Base-by-base conservation (phyloP, 805 yeast genomes). In the Myxozyma vanderwaltii region DNA sequence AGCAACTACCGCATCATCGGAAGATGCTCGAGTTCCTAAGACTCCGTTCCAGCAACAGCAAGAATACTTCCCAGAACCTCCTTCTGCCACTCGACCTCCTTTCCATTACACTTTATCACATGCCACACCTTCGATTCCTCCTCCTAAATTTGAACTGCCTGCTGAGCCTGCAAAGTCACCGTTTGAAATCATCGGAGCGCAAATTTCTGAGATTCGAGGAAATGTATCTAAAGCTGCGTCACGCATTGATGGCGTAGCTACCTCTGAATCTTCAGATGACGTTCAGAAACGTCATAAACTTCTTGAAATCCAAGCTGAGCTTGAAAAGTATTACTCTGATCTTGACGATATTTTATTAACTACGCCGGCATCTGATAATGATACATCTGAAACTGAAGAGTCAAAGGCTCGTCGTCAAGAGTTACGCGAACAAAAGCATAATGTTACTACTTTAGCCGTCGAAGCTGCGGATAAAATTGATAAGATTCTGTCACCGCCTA, bases 401-500 rank as follows among this genome's bases (percentile, higher is more conserved):
- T 21, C 38, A 12, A 33, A 50, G 38, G 54, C 45, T 10, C 36
- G 48, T 13, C 55, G 61, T 1, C 61, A 59, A 17, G 54, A 62
- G 31, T 52, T 66, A 12, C 54, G 69, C 24, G 26, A 54, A n/a
- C 35, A 54, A 40, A 66, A 66, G 59, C 69, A 66, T 44, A 56
- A 52, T 23, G 64, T 59, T n/a, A 66, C 69, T 6, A 58, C 69
- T 7, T 38, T 56, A 43, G 69, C 69, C n/a, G 69, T 66, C n/a
- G 67, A 66, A 51, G 67, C 67, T 15, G 69, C 69, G 10, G 68
- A 67, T n/a, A 43, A 53, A 41, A 61, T 66, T 24, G 69, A 66
- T 33, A 54, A 57, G 50, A 54, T 66, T 23, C 48, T 66, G 23
- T 24, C 53, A 15, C 65, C 65, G 40, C 59, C 44, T 36, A 51